phyloP scores from a whole-genome alignment of 169 alveolate species.

The Plasmodium cynomolgi region DNA sequence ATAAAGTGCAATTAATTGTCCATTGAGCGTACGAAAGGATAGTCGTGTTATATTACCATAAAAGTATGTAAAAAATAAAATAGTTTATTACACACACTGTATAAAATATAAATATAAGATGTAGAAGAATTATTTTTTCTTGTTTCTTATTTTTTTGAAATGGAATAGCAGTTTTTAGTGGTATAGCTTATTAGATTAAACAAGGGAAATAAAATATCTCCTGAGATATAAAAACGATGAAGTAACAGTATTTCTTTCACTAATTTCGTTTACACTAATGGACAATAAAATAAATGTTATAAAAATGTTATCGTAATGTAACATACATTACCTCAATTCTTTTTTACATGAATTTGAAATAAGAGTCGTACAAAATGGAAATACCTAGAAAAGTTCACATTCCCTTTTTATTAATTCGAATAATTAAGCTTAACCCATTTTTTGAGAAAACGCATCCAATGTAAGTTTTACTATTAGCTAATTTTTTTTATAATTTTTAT shows the following conservation, averaged over 20 bases:
- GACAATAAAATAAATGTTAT: not conserved
- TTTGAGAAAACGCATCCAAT: not conserved
- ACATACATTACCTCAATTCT: not conserved
- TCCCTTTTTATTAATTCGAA: not conserved
- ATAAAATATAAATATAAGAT: not conserved
- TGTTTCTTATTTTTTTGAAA: not conserved
- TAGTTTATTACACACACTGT: not conserved
- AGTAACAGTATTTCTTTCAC: not conserved
- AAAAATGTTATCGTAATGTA: not conserved
- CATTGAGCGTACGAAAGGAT: not conserved
- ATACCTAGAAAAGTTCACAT: not conserved
- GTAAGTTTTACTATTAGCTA: not conserved
- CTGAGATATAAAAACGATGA: not conserved
- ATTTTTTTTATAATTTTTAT: not conserved
- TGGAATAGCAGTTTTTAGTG: not conserved
- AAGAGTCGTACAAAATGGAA: not conserved
- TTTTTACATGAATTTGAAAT: not conserved
- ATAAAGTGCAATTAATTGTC: not conserved
- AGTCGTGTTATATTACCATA: not conserved
- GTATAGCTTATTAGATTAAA: not conserved
- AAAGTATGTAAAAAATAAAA: not conserved
- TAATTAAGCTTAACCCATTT: not conserved
- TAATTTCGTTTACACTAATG: not conserved
- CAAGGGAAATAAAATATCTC: not conserved
- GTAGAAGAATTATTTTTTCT: not conserved